Conservation (phyloP, 495 filamentous ascomycete genomes). For the Lepraria neglecta region DNA sequence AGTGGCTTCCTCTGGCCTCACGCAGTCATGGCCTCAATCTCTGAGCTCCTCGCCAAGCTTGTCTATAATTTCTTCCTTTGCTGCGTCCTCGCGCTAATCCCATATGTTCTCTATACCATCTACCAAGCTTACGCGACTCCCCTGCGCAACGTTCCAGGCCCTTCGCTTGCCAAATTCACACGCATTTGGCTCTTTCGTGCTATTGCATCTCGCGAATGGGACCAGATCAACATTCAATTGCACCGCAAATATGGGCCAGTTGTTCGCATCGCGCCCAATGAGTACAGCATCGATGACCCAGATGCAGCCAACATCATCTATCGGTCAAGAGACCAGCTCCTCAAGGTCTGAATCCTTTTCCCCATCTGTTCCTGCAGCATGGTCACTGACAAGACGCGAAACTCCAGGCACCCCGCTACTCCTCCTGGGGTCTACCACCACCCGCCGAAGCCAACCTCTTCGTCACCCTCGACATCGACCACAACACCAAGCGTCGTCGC, state of each 20-base stretch:
- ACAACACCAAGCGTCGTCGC: constrained; percentile 1
- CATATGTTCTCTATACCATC: no score
- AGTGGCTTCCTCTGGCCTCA: no score
- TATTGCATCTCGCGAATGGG: constrained; percentile 41
- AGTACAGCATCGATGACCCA: constrained; percentile 45
- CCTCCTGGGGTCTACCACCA: constrained; percentile 15
- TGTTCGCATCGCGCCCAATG: constrained; percentile 45
- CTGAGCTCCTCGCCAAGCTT: no score
- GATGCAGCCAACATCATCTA: constrained; percentile 43
- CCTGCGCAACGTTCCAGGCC: constrained; percentile 36
- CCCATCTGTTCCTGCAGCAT: no score
- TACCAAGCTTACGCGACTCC: constrained; percentile 5
- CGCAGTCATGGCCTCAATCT: no score
- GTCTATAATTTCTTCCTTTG: no score
- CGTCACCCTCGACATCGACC: not conserved
- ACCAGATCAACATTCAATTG: constrained; percentile 41
- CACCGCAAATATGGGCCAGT: constrained; percentile 41
- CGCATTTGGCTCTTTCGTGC: constrained; percentile 51
- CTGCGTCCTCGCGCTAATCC: no score
- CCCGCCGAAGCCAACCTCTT: constrained; percentile 37
- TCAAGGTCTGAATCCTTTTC: constrained; percentile 31
- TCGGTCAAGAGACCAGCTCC: constrained; percentile 36
- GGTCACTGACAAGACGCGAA: no score
- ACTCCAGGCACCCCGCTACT: constrained; percentile 8
- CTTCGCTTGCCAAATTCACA: constrained; percentile 48